A percentile compares a stretch with the other conserved stretches of the same genome.
These are phyloP conservation scores for Coemansia biformis DNA, from an alignment of 192 early-diverging fungal species.

Conservation along the genomic window DNA sequence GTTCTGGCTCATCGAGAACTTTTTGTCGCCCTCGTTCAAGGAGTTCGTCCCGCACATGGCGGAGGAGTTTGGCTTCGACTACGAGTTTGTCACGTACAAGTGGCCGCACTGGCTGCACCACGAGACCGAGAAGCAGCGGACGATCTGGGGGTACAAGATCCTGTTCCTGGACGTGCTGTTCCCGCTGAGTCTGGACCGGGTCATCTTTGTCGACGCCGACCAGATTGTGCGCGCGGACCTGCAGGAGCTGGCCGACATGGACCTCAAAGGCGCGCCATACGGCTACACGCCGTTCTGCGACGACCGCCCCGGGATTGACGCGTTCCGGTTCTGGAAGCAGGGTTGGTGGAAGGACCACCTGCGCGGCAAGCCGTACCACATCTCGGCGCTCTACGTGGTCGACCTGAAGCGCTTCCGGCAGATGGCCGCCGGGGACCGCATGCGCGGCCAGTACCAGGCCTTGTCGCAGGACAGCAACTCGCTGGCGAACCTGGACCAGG, in stretches of 20 bases:
- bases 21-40: conserved; percentile 94
- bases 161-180: conserved; percentile 97
- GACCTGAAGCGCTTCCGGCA: conserved; percentile 89
- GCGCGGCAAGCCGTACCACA: conserved; percentile 86
- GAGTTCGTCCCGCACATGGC: conserved; percentile 88
- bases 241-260: conserved; percentile 87
- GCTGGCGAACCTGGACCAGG: conserved; percentile 95
- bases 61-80: conserved; percentile 79
- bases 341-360: conserved; percentile 95
- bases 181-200: conserved; percentile 83
- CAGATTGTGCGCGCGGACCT: conserved; percentile 96
- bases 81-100: conserved; percentile 95
- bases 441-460: conserved; percentile 90
- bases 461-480: conserved; percentile 82
- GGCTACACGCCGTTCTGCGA: conserved; percentile 97
- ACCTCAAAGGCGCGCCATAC: conserved; percentile 89
- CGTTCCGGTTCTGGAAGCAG: conserved; percentile 94
- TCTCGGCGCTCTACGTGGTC: conserved; percentile 93
- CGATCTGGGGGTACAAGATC: conserved; percentile 99
- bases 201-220: conserved; percentile 99
- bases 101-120: conserved; percentile 95
- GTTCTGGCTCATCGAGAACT: conserved; percentile 99
- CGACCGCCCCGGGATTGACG: conserved; percentile 88
- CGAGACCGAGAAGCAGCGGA: conserved; percentile 92
- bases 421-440: conserved; percentile 86